Base-by-base conservation (phyloP, 176 grass and related monocot genomes). In the Avena insularis region DNA sequence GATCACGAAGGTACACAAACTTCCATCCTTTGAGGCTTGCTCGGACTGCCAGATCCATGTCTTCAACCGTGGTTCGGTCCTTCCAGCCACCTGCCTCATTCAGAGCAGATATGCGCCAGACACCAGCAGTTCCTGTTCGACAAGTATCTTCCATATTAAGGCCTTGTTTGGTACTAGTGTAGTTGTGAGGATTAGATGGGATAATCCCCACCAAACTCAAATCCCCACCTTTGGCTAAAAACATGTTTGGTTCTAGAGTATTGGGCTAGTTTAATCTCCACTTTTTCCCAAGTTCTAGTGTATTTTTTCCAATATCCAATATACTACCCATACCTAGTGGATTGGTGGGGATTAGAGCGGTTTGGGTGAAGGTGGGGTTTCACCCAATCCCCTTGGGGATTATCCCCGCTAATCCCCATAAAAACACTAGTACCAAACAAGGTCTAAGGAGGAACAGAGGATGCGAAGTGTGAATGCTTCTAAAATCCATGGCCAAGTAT, bases 31-130 rank as follows among this genome's bases (percentile, higher is more conserved):
- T 91, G 48, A 96, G 90, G 58, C 90, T 84, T 14, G 94, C 94
- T 80, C 90, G 77, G 81, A 96, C 92, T 2, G 94, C 86, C 82
- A 96, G 79, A 88, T 96, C 94, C 94, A 96, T 96, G 74, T 94
- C 94, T 88, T 96, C 94, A 2, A 96, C 90, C 1, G 90, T 96
- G 8, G 94, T 96, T 67, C 90, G 53, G 68, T 94, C 92, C 79
- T 96, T 94, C 94, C 94, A 96, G 7, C 94, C 92, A 63, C 92
- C 92, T 59, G 92, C 87, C 68, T 96, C 94, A 61, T 89, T 88
- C 63, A 94, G 21, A 69, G 94, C 90, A 16, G 85, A 86, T 82
- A 96, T 94, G 60, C 88, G 83, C 94, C 94, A 96, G 7, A 96
- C 83, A 36, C 94, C 90, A 1, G 92, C 92, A 0, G 92, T 96